Evolutionary conservation across 257 asterid species (phyloP).

Genomic region (Schizonepeta tenuifolia): DNA sequence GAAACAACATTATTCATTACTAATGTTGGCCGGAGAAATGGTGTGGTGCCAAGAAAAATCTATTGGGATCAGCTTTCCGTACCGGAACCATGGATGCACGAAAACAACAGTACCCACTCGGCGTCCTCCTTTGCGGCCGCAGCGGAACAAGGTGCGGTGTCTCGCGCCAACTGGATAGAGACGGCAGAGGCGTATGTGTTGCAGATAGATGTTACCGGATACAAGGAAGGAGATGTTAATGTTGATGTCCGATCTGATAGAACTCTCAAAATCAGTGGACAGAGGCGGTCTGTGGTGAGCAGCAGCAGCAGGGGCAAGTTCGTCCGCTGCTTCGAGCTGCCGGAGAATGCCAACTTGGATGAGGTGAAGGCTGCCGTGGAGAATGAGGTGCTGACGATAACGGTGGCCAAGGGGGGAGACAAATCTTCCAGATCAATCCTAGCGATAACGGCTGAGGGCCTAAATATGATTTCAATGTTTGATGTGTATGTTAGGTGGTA

Average conservation of each 20-base stretch:
- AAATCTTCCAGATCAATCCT: not conserved
- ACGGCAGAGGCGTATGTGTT: not conserved
- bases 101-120: not conserved
- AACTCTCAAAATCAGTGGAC: constrained; percentile 29
- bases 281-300: constrained; percentile 16
- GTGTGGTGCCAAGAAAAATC: not conserved
- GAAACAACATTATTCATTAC: not conserved
- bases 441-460: no score
- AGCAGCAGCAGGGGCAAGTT: constrained; percentile 39
- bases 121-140: not conserved
- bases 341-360: constrained; percentile 27
- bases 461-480: no score
- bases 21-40: not conserved
- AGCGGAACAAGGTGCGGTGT: not conserved
- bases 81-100: not conserved
- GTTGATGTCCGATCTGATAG: not conserved
- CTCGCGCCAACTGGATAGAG: not conserved
- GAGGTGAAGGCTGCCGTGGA: constrained; percentile 32
- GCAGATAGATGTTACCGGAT: constrained; percentile 8
- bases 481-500: no score
- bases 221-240: not conserved
- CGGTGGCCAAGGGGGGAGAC: not conserved
- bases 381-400: constrained; percentile 35
- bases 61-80: constrained; percentile 5
- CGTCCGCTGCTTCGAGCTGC: constrained; percentile 30